Base-by-base conservation (phyloP, 208 protist species). In the Acanthamoeba triangularis region DNA sequence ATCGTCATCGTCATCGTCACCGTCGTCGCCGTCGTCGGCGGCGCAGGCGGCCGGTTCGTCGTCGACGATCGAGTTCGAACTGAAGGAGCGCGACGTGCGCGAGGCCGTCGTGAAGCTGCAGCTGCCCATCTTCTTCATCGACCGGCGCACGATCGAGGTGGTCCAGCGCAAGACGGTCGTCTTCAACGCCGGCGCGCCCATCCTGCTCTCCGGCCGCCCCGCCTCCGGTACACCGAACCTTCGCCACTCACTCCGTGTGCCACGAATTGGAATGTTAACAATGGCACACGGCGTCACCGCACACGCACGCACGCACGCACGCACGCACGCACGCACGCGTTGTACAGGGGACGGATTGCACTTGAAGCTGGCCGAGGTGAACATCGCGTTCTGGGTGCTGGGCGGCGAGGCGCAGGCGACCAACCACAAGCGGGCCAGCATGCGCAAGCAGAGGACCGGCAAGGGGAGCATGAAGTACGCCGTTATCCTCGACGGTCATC, bases 151-250 rank as follows among this genome's bases (percentile, higher is more conserved):
- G 28, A 82, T 82, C 74, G 74, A 82, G 37, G 74, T 82, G 41
- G 74, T 82, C 37, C 74, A 82, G 33, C 74, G 74, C 23, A 82
- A 82, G 41, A 82, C 74, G 18, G 74, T 82, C 23, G 74, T 82
- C 74, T 82, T 82, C 74, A 82, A 41, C 37, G 74, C 74, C 74
- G 74, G 74, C 30, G 74, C 74, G 41, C 74, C 74, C 20, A 47
- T 82, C 30, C 74, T 82, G 3, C 23, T 49, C 23, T 23, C 41
- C 74, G 41, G 74, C 37, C 30, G 74, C 30, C 74, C 74, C 18
- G 52, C 74, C 30, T 20, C 74, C 13, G 74, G 74, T 82, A 82
- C 20, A 13, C 0, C 65, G 13, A 23, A 13, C 33, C 4, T 37
- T n/a, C 65, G 10, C 30, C 14, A 1, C 65, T 74, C 25, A 2